A percentile compares a stretch with the other conserved stretches of the same genome.
Conservation (phyloP, 2,329 filamentous ascomycete species). For the Daldinia eschscholtzii region DNA sequence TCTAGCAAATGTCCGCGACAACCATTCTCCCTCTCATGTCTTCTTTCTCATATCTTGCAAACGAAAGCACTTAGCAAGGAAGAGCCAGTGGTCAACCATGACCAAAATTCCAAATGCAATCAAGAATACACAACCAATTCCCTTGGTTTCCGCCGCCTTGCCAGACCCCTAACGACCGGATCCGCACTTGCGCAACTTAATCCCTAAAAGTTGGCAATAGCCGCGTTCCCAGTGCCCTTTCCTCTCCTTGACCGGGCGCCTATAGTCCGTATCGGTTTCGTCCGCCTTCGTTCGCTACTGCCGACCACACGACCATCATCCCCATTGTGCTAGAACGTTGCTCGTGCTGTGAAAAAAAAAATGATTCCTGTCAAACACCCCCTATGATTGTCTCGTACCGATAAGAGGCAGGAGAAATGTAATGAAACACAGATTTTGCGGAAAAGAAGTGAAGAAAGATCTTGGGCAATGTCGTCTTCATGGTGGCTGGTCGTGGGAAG, state of each 20-base stretch:
- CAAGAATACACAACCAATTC: conserved; percentile 44
- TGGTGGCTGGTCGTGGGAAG: conserved; percentile 49
- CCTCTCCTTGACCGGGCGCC: conserved; percentile 22
- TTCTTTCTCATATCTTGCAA: conserved; percentile 10
- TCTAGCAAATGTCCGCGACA: background rate
- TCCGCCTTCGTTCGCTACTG: conserved; percentile 15
- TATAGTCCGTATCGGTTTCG: conserved; percentile 15
- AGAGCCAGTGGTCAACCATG: conserved; percentile 42
- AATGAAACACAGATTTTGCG: conserved; percentile 46
- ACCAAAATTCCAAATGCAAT: conserved; percentile 45
- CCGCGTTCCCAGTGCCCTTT: conserved; percentile 19
- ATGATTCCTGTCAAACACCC: conserved; percentile 33
- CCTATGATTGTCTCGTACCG: conserved; percentile 32
- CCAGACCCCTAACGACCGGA: conserved; percentile 20
- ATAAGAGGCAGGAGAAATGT: conserved; percentile 39
- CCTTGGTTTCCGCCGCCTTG: conserved; percentile 30
- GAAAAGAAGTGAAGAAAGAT: conserved; percentile 38
- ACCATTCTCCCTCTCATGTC: too few species aligned
- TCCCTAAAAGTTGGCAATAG: conserved; percentile 18
- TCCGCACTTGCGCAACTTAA: conserved; percentile 18
- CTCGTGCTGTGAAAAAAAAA: conserved; percentile 30
- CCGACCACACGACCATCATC: conserved; percentile 7
- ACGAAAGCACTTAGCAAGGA: conserved; percentile 26
- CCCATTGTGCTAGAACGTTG: conserved; percentile 26
- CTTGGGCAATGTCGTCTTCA: conserved; percentile 46